Percentiles rank a stretch among this genome's conserved stretches.
phyloP scores from a whole-genome alignment of 495 filamentous ascomycete species.

The Apiosordaria backusii region DNA sequence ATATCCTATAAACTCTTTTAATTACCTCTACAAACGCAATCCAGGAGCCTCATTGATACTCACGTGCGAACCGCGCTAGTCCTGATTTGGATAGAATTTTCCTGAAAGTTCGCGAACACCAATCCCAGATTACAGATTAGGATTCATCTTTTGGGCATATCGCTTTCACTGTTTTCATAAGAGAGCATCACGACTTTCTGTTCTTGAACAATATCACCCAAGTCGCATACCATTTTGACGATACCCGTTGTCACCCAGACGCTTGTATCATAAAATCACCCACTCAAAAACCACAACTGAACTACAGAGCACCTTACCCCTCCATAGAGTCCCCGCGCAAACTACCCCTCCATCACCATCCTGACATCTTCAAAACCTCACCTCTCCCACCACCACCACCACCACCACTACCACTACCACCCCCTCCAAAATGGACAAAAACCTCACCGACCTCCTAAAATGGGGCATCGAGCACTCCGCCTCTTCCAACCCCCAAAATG shows the following conservation, averaged over 20 bases:
- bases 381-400: neutral
- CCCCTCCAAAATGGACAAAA: conserved; percentile 39
- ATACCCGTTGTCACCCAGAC: neutral
- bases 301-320: neutral
- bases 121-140: conserved; percentile 6
- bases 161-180: neutral
- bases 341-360: neutral
- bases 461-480: conserved; percentile 82
- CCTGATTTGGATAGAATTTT: conserved; percentile 32
- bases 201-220: neutral
- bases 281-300: neutral
- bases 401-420: conserved; percentile 2
- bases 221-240: neutral
- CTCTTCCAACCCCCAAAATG: conserved; percentile 26
- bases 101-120: conserved; percentile 31
- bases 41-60: neutral
- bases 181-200: neutral
- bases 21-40: neutral
- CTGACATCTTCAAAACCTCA: conserved; percentile 1
- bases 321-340: neutral
- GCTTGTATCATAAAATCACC: neutral
- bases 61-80: conserved; percentile 5
- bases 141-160: conserved; percentile 11
- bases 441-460: conserved; percentile 72
- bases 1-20: neutral